phyloP scores from a whole-genome alignment of 1,284 basidiomycete species.

The Rhodotorula sp. region DNA sequence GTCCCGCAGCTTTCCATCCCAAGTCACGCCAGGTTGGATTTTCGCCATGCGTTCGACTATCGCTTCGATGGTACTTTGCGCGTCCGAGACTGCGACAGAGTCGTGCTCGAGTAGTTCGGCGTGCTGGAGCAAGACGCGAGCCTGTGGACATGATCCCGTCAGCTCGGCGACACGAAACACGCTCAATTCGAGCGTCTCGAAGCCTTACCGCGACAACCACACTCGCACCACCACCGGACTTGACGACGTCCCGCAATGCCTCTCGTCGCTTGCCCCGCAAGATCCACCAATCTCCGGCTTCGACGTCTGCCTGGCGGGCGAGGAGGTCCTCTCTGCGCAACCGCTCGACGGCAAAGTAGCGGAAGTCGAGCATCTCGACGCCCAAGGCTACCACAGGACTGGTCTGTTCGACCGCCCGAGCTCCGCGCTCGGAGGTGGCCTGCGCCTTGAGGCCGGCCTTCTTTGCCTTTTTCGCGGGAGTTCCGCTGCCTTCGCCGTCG shows the following conservation, averaged over 20 bases:
- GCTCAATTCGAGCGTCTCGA: background rate
- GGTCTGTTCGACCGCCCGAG: background rate
- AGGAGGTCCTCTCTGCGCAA: conserved; percentile 2
- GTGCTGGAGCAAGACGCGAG: conserved; percentile 22
- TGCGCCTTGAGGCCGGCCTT: conserved; percentile 18
- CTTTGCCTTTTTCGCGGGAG: conserved; percentile 22
- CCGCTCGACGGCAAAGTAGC: conserved; percentile 22
- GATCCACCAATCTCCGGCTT: conserved; percentile 6
- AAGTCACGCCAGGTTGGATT: background rate
- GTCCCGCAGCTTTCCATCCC: conserved; percentile 23
- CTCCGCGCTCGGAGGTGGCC: background rate
- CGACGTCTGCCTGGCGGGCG: background rate
- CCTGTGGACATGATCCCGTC: background rate
- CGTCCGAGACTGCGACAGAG: background rate
- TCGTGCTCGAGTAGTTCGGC: background rate
- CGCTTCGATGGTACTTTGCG: background rate
- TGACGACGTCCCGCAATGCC: conserved; percentile 9
- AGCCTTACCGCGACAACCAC: conserved; percentile 17
- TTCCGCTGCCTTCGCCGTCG: background rate
- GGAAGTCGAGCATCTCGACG: conserved; percentile 22
- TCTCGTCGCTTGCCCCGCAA: conserved; percentile 9
- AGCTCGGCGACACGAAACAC: background rate
- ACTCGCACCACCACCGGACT: conserved; percentile 2
- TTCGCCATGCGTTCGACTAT: conserved; percentile 6
- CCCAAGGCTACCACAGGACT: conserved; percentile 1